These are phyloP conservation scores for Hansenula lynferdii DNA, from an alignment of 1,139 yeast species.

Conservation along the genomic window DNA sequence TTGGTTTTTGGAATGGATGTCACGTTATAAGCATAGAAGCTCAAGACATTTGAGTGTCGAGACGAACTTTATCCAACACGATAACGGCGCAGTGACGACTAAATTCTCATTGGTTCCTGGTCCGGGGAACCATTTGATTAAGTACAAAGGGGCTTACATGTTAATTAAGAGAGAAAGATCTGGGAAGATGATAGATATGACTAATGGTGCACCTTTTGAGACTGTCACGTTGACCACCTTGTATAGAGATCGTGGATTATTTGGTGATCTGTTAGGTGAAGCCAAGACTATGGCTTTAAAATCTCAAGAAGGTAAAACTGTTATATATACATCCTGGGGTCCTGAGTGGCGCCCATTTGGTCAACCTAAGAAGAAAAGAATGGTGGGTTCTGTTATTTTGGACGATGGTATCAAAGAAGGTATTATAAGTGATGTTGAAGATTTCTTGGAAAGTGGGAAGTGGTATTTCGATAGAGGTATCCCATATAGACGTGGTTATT, in stretches of 20 bases:
- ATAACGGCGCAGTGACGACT: conserved; percentile 86
- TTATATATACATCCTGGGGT: conserved; percentile 90
- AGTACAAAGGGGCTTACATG: conserved; percentile 85
- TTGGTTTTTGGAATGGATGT: conserved; percentile 98
- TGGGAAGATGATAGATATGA: conserved; percentile 82
- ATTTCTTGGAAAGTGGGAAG: conserved; percentile 70
- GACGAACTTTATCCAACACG: conserved; percentile 83
- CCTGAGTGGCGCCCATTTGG: conserved; percentile 99
- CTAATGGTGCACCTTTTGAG: conserved; percentile 92
- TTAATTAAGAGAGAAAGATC: conserved; percentile 86
- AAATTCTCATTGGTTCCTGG: conserved; percentile 95
- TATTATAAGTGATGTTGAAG: conserved; percentile 68
- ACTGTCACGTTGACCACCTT: conserved; percentile 90
- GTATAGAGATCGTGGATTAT: conserved; percentile 71
- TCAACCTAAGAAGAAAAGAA: conserved; percentile 85
- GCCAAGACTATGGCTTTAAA: conserved; percentile 82
- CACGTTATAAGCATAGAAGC: conserved; percentile 64
- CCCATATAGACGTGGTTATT: conserved; percentile 93
- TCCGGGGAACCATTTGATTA: conserved; percentile 88
- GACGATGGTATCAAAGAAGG: conserved; percentile 68
- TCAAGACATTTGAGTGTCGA: conserved; percentile 89
- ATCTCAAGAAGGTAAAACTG: conserved; percentile 90
- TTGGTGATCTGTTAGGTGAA: conserved; percentile 70
- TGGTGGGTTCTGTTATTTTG: conserved; percentile 78
- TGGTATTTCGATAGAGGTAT: conserved; percentile 98